Base-by-base conservation (phyloP, 768 basidiomycete genomes). In the Imleria badia region DNA sequence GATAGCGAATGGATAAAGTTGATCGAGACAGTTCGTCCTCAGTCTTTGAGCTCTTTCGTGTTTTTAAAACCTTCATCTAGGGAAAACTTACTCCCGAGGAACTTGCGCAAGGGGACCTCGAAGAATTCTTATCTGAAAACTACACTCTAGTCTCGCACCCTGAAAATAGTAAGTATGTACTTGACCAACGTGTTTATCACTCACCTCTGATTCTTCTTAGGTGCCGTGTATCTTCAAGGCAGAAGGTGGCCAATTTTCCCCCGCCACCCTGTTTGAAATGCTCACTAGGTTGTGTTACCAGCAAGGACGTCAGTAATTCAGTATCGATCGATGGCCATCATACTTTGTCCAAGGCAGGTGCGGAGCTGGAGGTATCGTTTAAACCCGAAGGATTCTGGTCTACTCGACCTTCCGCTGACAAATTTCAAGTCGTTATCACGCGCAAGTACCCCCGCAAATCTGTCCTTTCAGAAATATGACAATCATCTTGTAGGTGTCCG, bases 1-100 rank as follows among this genome's bases (percentile, higher is more conserved):
- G 56, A 59, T 35, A 41, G 10, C 0, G 45, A 51, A 15, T 59
- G 56, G 56, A 53, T 54, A 1, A 10, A 3, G 12, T 34, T 58
- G 48, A 17, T 60, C 5, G 26, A 54, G n/a, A 30, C 13, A 13
- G 56, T 58, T 8, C 3, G 31, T 48, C 4, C 7, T 44, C 26
- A 15, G 7, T 15, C 14, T 11, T 44, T 2, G 1, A 2, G 10
- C 14, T 6, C 17, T 30, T 11, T 13, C 17, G 26, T 40, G 0
- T 48, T 13, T n/a, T n/a, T n/a, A n/a, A n/a, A n/a, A n/a, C n/a
- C 22, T n/a, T 22, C 3, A 1, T 33, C 14, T 17, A 57, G 56
- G 14, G 35, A 20, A 26, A 48, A 48, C 5, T 57, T 5, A 44
- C 29, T 0, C 34, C 12, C 0, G 50, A 40, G 6, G 31, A 48